Evolutionary conservation across 176 grass and related monocot genomes (phyloP).

Genomic region (barley (Hordeum vulgare)): MorexV3_pseudomolecules_assembly NC_058520.1:521723242-521723741

Average conservation of each 20-base stretch:
- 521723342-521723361: slow-evolving; percentile 20
- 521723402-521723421: background rate
- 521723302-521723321: slow-evolving; percentile 32
- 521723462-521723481: background rate
- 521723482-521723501: background rate
- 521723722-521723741: background rate
- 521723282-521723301: slow-evolving; percentile 28
- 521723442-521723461: background rate
- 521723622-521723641: background rate
- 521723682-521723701: background rate
- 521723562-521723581: background rate
- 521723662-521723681: background rate
- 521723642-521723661: background rate
- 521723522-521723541: no score
- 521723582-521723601: background rate
- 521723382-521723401: background rate
- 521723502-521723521: background rate
- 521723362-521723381: slow-evolving; percentile 18
- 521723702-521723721: background rate
- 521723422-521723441: background rate
- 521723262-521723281: slow-evolving; percentile 26
- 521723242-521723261: slow-evolving; percentile 29
- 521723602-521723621: background rate
- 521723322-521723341: slow-evolving; percentile 29
- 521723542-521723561: background rate